Evolutionary conservation across 495 filamentous ascomycete species (phyloP).

Genomic region (Penicillium chermesinum): DNA sequence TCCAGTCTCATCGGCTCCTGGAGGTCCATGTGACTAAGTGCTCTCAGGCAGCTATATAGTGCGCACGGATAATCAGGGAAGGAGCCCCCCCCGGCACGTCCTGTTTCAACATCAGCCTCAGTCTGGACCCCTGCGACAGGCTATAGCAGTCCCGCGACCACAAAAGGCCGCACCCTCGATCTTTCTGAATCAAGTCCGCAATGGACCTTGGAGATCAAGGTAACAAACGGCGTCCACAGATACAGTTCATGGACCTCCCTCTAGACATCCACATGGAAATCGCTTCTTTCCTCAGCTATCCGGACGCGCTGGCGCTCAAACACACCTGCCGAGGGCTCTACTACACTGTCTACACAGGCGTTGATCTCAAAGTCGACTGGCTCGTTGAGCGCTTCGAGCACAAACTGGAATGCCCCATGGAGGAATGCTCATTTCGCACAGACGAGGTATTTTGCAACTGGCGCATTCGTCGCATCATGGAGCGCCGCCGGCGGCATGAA

Average conservation of each 20-base stretch:
- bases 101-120: neutral
- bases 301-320: conserved; percentile 68
- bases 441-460: conserved; percentile 42
- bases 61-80: neutral
- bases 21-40: neutral
- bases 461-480: conserved; percentile 39
- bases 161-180: neutral
- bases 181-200: too few relatives aligned
- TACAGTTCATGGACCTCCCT: conserved; percentile 44
- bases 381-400: conserved; percentile 52
- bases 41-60: neutral
- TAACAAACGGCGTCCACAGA: too few relatives aligned
- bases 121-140: neutral
- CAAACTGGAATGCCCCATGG: conserved; percentile 45
- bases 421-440: conserved; percentile 43
- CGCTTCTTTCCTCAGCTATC: conserved; percentile 68
- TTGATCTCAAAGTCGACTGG: conserved; percentile 63
- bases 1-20: too few relatives aligned
- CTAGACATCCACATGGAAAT: conserved; percentile 69
- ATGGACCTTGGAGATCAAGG: neutral
- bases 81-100: neutral
- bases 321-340: conserved; percentile 60
- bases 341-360: conserved; percentile 58
- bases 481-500: conserved; percentile 37
- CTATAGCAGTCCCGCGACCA: too few relatives aligned